Evolutionary conservation across 1,139 yeast species (phyloP).

Genomic region (Torulaspora pretoriensis): DNA sequence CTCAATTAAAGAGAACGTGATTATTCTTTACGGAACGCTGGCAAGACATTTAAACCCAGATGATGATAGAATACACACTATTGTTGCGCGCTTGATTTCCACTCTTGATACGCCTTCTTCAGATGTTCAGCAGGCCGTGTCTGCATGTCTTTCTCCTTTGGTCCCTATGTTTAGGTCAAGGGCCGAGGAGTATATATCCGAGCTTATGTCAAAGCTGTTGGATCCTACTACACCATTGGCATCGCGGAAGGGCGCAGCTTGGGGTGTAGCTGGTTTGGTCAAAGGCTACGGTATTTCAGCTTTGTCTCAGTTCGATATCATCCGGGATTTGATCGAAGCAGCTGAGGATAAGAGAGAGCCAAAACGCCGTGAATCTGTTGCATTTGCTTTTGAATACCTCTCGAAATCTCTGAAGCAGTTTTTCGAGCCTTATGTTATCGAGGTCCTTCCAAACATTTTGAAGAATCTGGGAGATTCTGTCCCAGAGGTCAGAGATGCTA

Average conservation of each 20-base stretch:
- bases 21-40: conserved; percentile 80
- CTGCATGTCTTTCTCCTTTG: conserved; percentile 80
- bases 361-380: conserved; percentile 79
- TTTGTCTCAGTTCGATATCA: conserved; percentile 68
- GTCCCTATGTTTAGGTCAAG: conserved; percentile 54
- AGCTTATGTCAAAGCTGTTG: conserved; percentile 57
- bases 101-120: conserved; percentile 87
- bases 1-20: conserved; percentile 70
- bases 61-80: conserved; percentile 61
- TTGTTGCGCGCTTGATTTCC: conserved; percentile 63
- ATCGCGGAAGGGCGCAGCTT: conserved; percentile 87
- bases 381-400: conserved; percentile 79
- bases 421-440: conserved; percentile 93
- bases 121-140: conserved; percentile 80
- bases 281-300: conserved; percentile 85
- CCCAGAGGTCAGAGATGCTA: conserved; percentile 84
- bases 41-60: conserved; percentile 69
- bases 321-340: conserved; percentile 75
- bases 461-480: conserved; percentile 79
- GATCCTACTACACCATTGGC: conserved; percentile 46
- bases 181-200: conserved; percentile 52
- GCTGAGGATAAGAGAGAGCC: conserved; percentile 81
- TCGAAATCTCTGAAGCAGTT: conserved; percentile 68
- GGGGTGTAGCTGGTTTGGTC: conserved; percentile 89
- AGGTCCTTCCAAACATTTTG: conserved; percentile 75